Evolutionary conservation across 352 stramenopile genomes (phyloP), one percentile per base, ranked within the genome.

Genomic region (Pythium aquatile): DNA sequence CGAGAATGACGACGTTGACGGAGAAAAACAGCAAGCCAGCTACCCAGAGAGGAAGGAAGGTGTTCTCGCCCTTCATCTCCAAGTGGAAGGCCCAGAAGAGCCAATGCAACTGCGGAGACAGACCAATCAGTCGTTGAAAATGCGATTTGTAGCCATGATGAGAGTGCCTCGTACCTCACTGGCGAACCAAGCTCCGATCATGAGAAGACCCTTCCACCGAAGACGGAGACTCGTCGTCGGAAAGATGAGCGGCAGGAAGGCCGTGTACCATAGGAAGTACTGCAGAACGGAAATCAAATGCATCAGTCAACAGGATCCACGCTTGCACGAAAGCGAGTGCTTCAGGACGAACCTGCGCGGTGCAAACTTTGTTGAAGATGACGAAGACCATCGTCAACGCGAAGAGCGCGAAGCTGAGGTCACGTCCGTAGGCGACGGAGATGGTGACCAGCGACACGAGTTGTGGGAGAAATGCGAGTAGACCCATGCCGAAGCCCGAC

Each of bases 211-310:
- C 52, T 90, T 87, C 84, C 83, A 93, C 20, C 79, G 76, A 13
- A 93, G 33, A 30, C 61, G 63, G 11, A 95, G 62, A 30, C 67
- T 87, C 52, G 83, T 91, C 33, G 79, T 64, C 9, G 88, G 91
- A 24, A 96, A 85, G 46, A 96, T 81, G 20, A 98, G 73, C 29
- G 94, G 93, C 16, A 98, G 67, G 63, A 98, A 88, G 13, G 72
- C 81, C 1, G 98, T 91, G 73, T 99, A 99, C 98, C 98, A 99
- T 46, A 98, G 83, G 72, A 99, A 99, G 69, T 99, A 99, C 88
- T 99, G 77, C 52, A 58, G 16, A 24, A 33, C 53, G 8, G 40
- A 33, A 26, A 33, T 24, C 9, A 53, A 24, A 30, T 13, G 35
- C 24, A 49, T 13, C 0, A 7, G 2, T 11, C 24, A 17, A 58